Conservation (phyloP, 345 rosid species). For the Brassica rapa region DNA sequence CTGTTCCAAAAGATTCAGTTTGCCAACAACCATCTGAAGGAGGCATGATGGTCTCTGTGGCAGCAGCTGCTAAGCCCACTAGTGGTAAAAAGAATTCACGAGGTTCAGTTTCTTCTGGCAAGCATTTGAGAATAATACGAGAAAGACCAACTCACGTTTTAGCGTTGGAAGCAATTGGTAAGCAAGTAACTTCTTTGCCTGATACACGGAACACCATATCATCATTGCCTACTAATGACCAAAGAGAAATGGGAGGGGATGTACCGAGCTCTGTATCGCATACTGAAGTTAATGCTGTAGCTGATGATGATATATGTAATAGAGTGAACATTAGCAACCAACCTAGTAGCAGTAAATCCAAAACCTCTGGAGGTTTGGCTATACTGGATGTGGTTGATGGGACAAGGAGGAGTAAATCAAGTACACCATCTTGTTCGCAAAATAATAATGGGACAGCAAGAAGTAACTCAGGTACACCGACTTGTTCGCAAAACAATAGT, state of each 20-base stretch:
- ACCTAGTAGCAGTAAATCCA: constrained; percentile 45
- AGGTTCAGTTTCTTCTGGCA: constrained; percentile 34
- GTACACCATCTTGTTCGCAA: constrained; percentile 59
- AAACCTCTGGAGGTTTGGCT: constrained; percentile 48
- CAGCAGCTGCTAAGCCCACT: constrained; percentile 34
- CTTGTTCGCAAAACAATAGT: constrained; percentile 67
- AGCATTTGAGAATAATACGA: constrained; percentile 24
- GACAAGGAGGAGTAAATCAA: constrained; percentile 42
- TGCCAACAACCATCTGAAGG: constrained; percentile 48
- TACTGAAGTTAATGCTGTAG: constrained; percentile 40
- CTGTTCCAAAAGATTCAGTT: constrained; percentile 40
- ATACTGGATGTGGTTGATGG: constrained; percentile 46
- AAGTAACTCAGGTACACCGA: constrained; percentile 47
- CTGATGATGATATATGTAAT: constrained; percentile 42
- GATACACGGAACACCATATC: too few species aligned
- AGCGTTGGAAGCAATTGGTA: constrained; percentile 36
- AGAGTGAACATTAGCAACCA: constrained; percentile 32
- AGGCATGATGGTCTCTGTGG: constrained; percentile 36
- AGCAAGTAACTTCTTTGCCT: constrained; percentile 39
- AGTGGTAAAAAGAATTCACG: constrained; percentile 46
- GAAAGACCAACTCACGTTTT: constrained; percentile 33
- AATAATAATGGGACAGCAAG: constrained; percentile 50
- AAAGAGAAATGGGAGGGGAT: constrained; percentile 37
- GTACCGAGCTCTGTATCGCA: constrained; percentile 34
- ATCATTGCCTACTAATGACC: constrained; percentile 44